Evolutionary conservation across 2,329 filamentous ascomycete species (phyloP).

Genomic region (Pseudogymnoascus sp.): DNA sequence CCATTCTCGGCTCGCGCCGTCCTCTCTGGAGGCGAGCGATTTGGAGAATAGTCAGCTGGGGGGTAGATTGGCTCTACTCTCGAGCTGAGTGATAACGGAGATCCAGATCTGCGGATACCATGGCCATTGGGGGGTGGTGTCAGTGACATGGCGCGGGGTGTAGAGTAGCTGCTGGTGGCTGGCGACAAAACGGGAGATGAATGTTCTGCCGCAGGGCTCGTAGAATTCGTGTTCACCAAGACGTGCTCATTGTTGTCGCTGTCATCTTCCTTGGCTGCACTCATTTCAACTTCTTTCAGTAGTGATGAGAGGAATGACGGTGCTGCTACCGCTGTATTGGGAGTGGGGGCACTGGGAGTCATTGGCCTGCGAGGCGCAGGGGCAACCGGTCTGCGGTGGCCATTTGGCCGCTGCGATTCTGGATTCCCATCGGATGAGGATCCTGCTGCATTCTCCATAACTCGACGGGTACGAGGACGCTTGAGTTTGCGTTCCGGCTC

Average conservation of each 20-base stretch:
- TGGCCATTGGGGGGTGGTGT: slow-evolving; percentile 63
- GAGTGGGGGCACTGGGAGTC: slow-evolving; percentile 11
- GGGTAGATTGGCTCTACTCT: slow-evolving; percentile 68
- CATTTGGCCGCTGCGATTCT: slow-evolving; percentile 25
- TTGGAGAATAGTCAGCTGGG: slow-evolving; percentile 67
- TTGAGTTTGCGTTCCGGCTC: slow-evolving; percentile 80
- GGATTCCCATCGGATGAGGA: slow-evolving; percentile 36
- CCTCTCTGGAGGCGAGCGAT: slow-evolving; percentile 39
- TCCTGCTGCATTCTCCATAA: slow-evolving; percentile 44
- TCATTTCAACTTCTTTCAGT: slow-evolving; percentile 76
- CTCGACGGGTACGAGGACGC: slow-evolving; percentile 70
- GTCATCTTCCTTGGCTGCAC: slow-evolving; percentile 52
- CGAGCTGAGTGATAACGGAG: slow-evolving; percentile 62
- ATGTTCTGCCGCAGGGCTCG: slow-evolving; percentile 33
- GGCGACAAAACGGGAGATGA: slow-evolving; percentile 65
- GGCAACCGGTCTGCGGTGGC: slow-evolving; percentile 14
- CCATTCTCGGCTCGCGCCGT: slow-evolving; percentile 19
- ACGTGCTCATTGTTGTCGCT: slow-evolving; percentile 20
- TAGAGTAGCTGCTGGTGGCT: slow-evolving; percentile 55
- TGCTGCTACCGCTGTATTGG: slow-evolving; percentile 35
- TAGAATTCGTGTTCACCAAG: slow-evolving; percentile 18
- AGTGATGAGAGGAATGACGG: slow-evolving; percentile 83
- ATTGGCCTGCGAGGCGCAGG: slow-evolving; percentile 16
- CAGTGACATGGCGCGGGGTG: slow-evolving; percentile 58
- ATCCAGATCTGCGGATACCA: slow-evolving; percentile 51